These are phyloP conservation scores for Aspergillus ruber DNA, from an alignment of 2,329 filamentous ascomycete genomes.

Conservation along the genomic window DNA sequence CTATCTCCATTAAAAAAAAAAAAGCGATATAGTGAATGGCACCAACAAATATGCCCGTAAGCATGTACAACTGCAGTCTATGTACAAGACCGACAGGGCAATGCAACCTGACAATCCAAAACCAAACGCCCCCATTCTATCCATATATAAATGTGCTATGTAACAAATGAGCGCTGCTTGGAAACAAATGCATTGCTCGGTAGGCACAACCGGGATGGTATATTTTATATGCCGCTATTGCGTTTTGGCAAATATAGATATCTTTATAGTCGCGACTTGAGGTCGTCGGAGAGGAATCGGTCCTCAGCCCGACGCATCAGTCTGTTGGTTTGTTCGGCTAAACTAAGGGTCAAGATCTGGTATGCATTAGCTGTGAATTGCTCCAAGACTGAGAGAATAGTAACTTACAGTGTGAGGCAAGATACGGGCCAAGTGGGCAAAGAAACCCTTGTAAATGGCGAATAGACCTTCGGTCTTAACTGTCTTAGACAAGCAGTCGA, in stretches of 20 bases:
- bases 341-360: conserved; percentile 76
- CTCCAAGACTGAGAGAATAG: background rate
- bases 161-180: background rate
- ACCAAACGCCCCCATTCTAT: conserved; percentile 16
- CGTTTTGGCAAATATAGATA: background rate
- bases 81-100: no score
- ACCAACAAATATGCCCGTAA: no score
- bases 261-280: conserved; percentile 42
- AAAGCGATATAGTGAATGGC: no score
- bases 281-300: conserved; percentile 43
- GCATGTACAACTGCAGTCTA: no score
- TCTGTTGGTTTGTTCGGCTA: conserved; percentile 97
- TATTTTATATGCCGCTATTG: background rate
- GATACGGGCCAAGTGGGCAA: conserved; percentile 89
- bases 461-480: conserved; percentile 83
- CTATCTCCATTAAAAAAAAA: no score
- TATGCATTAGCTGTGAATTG: conserved; percentile 14
- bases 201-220: background rate
- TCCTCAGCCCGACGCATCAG: conserved; percentile 73
- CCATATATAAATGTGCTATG: conserved; percentile 5
- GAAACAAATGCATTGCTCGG: background rate
- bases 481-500: conserved; percentile 88
- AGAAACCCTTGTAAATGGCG: conserved; percentile 96
- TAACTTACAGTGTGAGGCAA: conserved; percentile 72
- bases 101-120: conserved; percentile 5